phyloP scores from a whole-genome alignment of 2,329 filamentous ascomycete genomes.

The Alternaria atra region DNA sequence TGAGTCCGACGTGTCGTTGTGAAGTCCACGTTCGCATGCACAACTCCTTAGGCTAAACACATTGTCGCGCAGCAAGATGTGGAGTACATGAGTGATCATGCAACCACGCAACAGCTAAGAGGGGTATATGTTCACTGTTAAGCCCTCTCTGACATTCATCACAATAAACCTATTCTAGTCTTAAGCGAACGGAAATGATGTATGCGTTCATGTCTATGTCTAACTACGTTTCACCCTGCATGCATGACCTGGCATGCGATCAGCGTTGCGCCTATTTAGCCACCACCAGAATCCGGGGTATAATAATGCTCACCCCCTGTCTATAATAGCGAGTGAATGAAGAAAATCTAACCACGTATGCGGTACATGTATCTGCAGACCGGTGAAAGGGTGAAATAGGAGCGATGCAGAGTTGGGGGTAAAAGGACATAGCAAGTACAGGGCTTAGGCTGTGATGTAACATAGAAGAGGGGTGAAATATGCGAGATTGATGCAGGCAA shows the following conservation, averaged over 20 bases:
- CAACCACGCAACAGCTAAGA: not conserved
- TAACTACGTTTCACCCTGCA: not conserved
- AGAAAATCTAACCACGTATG: not conserved
- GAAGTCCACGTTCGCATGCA: not conserved
- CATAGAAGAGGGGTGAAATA: not conserved
- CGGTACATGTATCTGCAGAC: not conserved
- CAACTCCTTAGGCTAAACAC: not conserved
- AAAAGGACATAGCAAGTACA: not conserved
- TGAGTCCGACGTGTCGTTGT: not conserved
- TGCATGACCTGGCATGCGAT: not conserved
- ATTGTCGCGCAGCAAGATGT: not conserved
- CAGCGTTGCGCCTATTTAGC: not conserved
- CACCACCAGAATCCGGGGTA: slow-evolving; percentile 8
- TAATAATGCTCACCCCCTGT: slow-evolving; percentile 7
- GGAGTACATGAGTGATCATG: not conserved
- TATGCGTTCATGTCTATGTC: slow-evolving; percentile 3
- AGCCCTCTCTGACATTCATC: not conserved
- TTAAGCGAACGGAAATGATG: not conserved
- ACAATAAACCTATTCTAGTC: not conserved
- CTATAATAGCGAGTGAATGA: not conserved
- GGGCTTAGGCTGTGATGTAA: not conserved
- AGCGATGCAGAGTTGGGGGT: not conserved
- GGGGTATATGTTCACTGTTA: not conserved
- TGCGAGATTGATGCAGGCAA: not conserved
- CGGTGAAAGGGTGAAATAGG: not conserved